phyloP scores from a whole-genome alignment of 1,139 yeast species.

The Martiniozyma asiatica region DNA sequence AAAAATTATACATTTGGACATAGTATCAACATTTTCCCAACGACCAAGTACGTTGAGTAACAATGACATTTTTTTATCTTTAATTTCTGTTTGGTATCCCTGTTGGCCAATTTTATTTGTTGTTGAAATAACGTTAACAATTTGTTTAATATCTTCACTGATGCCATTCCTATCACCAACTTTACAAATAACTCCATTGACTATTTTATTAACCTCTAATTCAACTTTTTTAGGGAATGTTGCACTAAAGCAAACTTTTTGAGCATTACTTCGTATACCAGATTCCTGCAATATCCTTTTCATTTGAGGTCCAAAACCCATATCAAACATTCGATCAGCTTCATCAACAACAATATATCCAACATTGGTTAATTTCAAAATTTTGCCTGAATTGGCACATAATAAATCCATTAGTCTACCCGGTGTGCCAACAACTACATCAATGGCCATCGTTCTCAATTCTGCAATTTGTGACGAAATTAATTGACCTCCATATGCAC shows the following conservation, averaged over 20 bases:
- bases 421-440: slow-evolving; percentile 92
- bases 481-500: slow-evolving; percentile 97
- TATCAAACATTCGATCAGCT: slow-evolving; percentile 98
- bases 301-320: slow-evolving; percentile 92
- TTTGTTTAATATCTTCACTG: slow-evolving; percentile 84
- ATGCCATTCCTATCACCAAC: slow-evolving; percentile 89
- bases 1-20: slow-evolving; percentile 69
- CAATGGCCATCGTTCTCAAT: slow-evolving; percentile 83
- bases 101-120: slow-evolving; percentile 91
- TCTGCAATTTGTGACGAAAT: slow-evolving; percentile 88
- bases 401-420: slow-evolving; percentile 96
- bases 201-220: slow-evolving; percentile 42
- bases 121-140: slow-evolving; percentile 89
- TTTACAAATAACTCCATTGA: slow-evolving; percentile 64
- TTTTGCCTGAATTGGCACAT: slow-evolving; percentile 86
- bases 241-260: slow-evolving; percentile 88
- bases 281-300: slow-evolving; percentile 78
- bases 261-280: slow-evolving; percentile 92
- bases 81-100: slow-evolving; percentile 79
- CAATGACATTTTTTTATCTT: slow-evolving; percentile 85
- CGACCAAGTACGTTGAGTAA: slow-evolving; percentile 58
- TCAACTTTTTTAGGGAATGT: slow-evolving; percentile 85
- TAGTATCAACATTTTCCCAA: slow-evolving; percentile 61
- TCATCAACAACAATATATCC: slow-evolving; percentile 92
- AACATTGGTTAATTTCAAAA: slow-evolving; percentile 80